phyloP scores from a whole-genome alignment of 306 rosid species.

The Sophora flavescens region DNA sequence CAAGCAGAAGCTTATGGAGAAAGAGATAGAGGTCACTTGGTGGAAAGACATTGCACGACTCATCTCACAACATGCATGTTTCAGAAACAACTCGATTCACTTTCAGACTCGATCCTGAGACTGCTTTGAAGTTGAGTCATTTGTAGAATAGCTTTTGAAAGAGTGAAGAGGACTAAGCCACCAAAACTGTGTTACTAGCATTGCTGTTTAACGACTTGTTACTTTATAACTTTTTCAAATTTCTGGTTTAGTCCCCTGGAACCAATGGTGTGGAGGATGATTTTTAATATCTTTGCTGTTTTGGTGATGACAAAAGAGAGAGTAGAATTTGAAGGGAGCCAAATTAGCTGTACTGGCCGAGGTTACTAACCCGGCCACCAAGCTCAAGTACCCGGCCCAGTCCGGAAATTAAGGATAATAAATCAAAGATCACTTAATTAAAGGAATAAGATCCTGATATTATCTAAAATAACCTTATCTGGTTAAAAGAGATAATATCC shows the following conservation, averaged over 20 bases:
- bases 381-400: no score
- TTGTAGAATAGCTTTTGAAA: constrained; percentile 46
- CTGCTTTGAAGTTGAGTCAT: constrained; percentile 48
- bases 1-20: constrained; percentile 61
- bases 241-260: constrained; percentile 16
- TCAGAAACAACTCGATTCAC: constrained; percentile 62
- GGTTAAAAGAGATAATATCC: no score
- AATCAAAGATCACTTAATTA: no score
- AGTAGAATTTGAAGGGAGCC: constrained; percentile 10
- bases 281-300: constrained; percentile 29
- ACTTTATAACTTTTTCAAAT: background rate
- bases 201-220: constrained; percentile 18
- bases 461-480: no score
- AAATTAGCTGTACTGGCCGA: no score
- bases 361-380: no score
- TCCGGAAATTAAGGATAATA: no score
- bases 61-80: constrained; percentile 57
- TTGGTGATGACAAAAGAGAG: constrained; percentile 28
- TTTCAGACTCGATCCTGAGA: constrained; percentile 57
- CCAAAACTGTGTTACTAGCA: constrained; percentile 19
- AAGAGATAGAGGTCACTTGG: constrained; percentile 74
- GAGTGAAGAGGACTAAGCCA: constrained; percentile 28
- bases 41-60: constrained; percentile 75
- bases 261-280: constrained; percentile 34
- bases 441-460: no score